A percentile compares a stretch with the other conserved stretches of the same genome.
Evolutionary conservation across 2,329 filamentous ascomycete genomes (phyloP).

Genomic region (Colletotrichum coccodes): DNA sequence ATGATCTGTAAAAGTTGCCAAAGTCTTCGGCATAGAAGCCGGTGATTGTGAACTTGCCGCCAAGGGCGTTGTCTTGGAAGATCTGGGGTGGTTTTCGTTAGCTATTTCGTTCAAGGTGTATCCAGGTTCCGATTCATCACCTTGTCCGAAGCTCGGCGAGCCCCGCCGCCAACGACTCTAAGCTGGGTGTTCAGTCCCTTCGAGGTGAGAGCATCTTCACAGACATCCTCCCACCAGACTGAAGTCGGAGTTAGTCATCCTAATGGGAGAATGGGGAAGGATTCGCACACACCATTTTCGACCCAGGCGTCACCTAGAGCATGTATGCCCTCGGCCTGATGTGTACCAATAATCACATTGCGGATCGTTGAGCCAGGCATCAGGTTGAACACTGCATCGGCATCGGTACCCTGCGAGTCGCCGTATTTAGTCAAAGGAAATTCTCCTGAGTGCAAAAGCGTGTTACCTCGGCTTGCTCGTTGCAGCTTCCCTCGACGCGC

Average conservation of each 20-base stretch:
- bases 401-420: slow-evolving; percentile 53
- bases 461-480: too few species aligned
- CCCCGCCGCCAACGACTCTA: slow-evolving; percentile 41
- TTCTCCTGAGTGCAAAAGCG: too few species aligned
- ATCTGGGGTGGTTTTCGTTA: slow-evolving; percentile 36
- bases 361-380: slow-evolving; percentile 46
- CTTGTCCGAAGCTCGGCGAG: slow-evolving; percentile 42
- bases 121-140: neutral
- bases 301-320: slow-evolving; percentile 43
- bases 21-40: slow-evolving; percentile 42
- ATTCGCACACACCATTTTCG: slow-evolving; percentile 42
- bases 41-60: slow-evolving; percentile 44
- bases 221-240: slow-evolving; percentile 45
- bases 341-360: slow-evolving; percentile 51
- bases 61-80: slow-evolving; percentile 42
- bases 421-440: too few species aligned
- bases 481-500: slow-evolving; percentile 49
- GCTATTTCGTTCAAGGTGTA: neutral
- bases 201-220: slow-evolving; percentile 37
- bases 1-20: slow-evolving; percentile 42
- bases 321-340: slow-evolving; percentile 46
- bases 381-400: slow-evolving; percentile 51
- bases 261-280: accelerated
- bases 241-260: accelerated
- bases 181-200: slow-evolving; percentile 40